Base-by-base conservation (phyloP, 2,329 filamentous ascomycete species). In the Talaromyces sp. region DNA sequence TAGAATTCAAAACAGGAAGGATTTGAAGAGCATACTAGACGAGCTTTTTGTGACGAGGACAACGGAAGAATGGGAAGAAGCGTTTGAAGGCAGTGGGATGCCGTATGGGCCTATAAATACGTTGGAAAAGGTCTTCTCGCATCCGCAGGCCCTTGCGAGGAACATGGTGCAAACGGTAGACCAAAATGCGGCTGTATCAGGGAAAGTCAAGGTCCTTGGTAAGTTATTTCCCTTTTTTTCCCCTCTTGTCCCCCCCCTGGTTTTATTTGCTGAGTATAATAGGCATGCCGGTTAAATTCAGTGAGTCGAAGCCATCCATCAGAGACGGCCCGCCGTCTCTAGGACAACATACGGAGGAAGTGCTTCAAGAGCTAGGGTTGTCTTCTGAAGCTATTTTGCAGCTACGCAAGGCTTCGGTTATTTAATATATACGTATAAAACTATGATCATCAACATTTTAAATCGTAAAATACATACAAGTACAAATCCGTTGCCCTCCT, bases 1-100 rank as follows among this genome's bases (percentile, higher is more conserved):
- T 58, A 78, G 88, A 14, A 87, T 91, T 0, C 78, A 85, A 57
- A 73, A 79, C 59, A 68, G 73, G 0, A 65, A 70, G n/a, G 74
- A 69, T 2, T 62, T 81, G 43, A 73, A 73, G 31, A 56, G 56
- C 0, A 70, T 77, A 9, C 57, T 81, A 27, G 69, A 75, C 32
- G 62, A 65, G 0, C 60, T 71, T 3, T 74, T 80, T 57, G 61
- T 60, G 19, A 57, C 57, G 9, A 76, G 74, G 63, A 74, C 75
- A 4, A 78, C 74, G 0, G 65, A 71, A 1, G 74, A 79, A 48
- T 80, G 77, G 78, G 60, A 76, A 6, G 31, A 54, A 1, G 64
- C 70, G 0, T 75, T 81, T 55, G 75, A 78, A 21, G 74, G 73
- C 0, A 78, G 72, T 27, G 77, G 77, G 1, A 68, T 82, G 64